Evolutionary conservation across 2,329 filamentous ascomycete genomes (phyloP), one percentile per base, ranked within the genome.

Genomic region (Fusarium proliferatum): DNA sequence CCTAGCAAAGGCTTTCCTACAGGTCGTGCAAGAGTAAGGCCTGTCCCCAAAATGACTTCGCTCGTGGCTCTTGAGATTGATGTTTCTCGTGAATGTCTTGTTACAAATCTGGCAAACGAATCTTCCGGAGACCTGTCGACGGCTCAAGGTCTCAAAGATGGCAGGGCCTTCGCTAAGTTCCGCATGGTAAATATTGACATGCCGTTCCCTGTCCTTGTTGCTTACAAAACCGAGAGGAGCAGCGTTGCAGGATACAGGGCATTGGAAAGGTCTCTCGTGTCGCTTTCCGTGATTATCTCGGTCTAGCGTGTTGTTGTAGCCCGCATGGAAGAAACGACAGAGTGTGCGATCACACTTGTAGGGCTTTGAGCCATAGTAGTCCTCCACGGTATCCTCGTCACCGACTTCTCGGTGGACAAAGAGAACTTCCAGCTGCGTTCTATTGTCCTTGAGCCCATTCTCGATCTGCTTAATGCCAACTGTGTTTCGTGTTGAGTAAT

Each of bases 121-220:
- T 1, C 42, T 60, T 0, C 62, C 63, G 0, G 63, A 6, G 0
- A 43, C 9, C 26, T 67, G 65, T 3, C 65, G 28, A 0, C 65
- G 41, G 23, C 65, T 67, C 12, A 67, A 5, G 1, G 11, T 6
- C 6, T 52, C 63, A 9, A 67, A 67, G 3, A 67, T 48, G 0
- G 46, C 0, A 0, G 23, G 26, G 0, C 53, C 41, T 1, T 67
- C 65, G 2, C 41, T 53, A 0, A 34, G 15, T 7, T 48, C 17
- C 0, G 63, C 6, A 16, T 67, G 65, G 5, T 67, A 67, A 0
- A 67, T 61, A 0, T 53, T 67, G 15, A 67, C 23, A 1, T 67
- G 65, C 0, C 65, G 48, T 1, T 67, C 34, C 0, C 41, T 49
- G 8, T 67, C 65, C 1, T 26, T 67, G 9, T 67, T 61, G 4